Base-by-base conservation (phyloP, 306 rosid species). In the Chamaecrista fasciculata region DNA sequence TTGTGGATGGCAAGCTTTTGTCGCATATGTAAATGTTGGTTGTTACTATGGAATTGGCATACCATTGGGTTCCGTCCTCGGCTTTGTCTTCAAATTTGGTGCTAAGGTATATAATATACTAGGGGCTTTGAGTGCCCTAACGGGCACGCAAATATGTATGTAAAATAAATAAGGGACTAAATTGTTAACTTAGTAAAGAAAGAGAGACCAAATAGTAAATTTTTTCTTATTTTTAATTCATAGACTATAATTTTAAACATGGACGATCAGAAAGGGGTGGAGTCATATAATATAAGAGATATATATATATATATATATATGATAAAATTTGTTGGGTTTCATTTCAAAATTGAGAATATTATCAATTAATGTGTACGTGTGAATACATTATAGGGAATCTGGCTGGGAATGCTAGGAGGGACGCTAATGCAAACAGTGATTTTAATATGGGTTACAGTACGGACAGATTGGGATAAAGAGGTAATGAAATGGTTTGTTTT, bases 1-100 rank as follows among this genome's bases (percentile, higher is more conserved):
- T 6, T 89, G 97, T 60, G 96, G 96, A 76, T 92, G 98, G 96
- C 98, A 92, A 78, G 23, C 87, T n/a, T 84, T 89, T 14, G 96
- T 89, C 1, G 98, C 98, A 0, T 92, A 84, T 43, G 84, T 92
- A 6, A 92, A 92, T 42, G 82, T 92, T 5, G 90, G 89, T 2
- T 82, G 95, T 58, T 89, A 87, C 34, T 87, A 86, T 64, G 66
- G 76, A 12, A 66, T 86, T 75, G 96, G 96, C 28, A 53, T 90
- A 31, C 95, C 96, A 2, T 1, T 90, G 67, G 96, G 96, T 9
- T 1, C 69, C 0, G 48, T 84, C 70, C 75, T 90, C 1, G 96
- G 96, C 21, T 90, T 90, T 79, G 71, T 79, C 71, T 87, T 90
- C 68, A 51, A 90, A 1, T 64, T 50, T 21, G 92, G 88, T 6